Conservation (phyloP, 495 filamentous ascomycete species). For the Neurospora cerealis region DNA sequence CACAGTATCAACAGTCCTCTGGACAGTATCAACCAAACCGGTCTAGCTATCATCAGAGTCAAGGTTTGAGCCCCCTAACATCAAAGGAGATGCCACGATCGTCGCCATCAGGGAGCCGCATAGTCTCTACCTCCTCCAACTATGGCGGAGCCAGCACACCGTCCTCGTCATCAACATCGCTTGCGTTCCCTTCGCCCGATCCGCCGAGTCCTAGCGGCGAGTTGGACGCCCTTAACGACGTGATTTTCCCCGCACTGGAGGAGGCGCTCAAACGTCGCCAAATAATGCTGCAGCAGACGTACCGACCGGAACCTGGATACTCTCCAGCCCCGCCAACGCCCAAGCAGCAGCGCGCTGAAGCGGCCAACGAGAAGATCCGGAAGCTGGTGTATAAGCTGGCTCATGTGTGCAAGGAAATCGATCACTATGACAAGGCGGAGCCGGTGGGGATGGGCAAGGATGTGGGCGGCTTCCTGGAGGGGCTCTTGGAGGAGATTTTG, state of each 20-base stretch:
- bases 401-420: conserved; percentile 73
- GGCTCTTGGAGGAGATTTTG: conserved; percentile 88
- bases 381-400: conserved; percentile 67
- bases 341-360: conserved; percentile 52
- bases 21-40: neutral
- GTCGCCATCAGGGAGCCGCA: conserved; percentile 3
- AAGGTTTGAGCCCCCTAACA: conserved; percentile 6
- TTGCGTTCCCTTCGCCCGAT: conserved; percentile 34
- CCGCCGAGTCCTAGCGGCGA: conserved; percentile 38
- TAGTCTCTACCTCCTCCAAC: neutral
- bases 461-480: conserved; percentile 78
- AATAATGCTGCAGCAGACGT: conserved; percentile 48
- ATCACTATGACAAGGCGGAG: conserved; percentile 69
- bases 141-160: neutral
- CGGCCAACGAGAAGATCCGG: conserved; percentile 72
- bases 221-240: conserved; percentile 58
- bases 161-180: conserved; percentile 10
- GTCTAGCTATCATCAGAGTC: conserved; percentile 4
- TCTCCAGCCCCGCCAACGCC: conserved; percentile 28
- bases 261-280: conserved; percentile 76
- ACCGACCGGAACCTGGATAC: conserved; percentile 28
- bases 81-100: conserved; percentile 17
- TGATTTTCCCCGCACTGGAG: conserved; percentile 84
- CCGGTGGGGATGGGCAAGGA: conserved; percentile 88
- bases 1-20: neutral